Evolutionary conservation across 306 rosid species (phyloP), one percentile per base, ranked within the genome.

Genomic region (Cajanus cajan): DNA sequence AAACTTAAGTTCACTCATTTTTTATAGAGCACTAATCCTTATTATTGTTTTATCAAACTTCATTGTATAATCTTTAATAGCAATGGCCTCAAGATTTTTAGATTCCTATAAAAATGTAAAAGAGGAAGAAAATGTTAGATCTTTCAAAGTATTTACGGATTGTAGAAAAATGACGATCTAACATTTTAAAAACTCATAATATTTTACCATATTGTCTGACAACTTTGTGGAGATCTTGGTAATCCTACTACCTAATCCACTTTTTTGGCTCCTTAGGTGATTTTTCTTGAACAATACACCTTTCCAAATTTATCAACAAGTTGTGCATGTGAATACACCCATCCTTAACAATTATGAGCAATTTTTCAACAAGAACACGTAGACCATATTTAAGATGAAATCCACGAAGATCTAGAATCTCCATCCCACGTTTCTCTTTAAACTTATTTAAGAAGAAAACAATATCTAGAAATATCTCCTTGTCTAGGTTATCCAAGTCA

Each of bases 211-310:
- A 4, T 50, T 40, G 15, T 64, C 55, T 2, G 15, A 18, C 44
- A 21, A 31, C 64, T 4, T 4, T 47, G 19, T 14, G 1, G 18
- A 47, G 52, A 47, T 15, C 18, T 47, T 14, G 14, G 0, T 0
- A 15, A 0, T 10, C 14, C 73, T 81, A 82, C 39, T 68, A 0
- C 47, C 81, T 74, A 1, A 14, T 66, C 71, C 85, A 81, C 62
- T 61, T 76, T 63, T 22, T 14, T 6, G 69, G 77, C 0, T 41
- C 24, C 2, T 31, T 9, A 3, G 68, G 75, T 9, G 40, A 54
- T 4, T 57, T 31, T 58, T 41, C 77, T 8, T 1, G 12, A 15
- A 71, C 71, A 69, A 78, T 58, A 12, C 2, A 24, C 11, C 5
- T 14, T 0, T 68, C 75, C 11, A 67, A 2, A 9, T 65, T 41